Conservation (phyloP, 2,329 filamentous ascomycete species). For the Zymoseptoria crescenta region DNA sequence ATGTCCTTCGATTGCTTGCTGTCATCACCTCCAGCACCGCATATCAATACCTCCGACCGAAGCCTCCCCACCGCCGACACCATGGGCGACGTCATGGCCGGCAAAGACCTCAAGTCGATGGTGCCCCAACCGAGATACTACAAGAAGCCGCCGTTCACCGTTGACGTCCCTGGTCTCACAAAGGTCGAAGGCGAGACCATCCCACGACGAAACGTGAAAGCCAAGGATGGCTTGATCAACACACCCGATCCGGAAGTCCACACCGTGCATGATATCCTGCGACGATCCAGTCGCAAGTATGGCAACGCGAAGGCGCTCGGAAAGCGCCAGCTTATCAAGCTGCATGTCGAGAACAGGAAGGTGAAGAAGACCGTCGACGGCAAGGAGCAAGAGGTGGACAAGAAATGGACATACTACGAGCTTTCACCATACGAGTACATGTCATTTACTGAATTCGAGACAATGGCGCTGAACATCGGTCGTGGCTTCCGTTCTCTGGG, state of each 20-base stretch:
- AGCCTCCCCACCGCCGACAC: conserved; percentile 10
- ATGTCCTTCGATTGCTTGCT: conserved; percentile 16
- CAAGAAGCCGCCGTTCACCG: conserved; percentile 65
- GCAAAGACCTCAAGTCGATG: conserved; percentile 41
- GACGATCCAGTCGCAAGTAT: conserved; percentile 53
- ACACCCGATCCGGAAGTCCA: conserved; percentile 60
- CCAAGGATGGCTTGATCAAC: conserved; percentile 61
- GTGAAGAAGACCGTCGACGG: conserved; percentile 83
- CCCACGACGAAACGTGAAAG: conserved; percentile 64
- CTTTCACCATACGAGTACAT: conserved; percentile 68
- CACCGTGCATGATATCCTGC: conserved; percentile 74
- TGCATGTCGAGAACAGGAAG: conserved; percentile 80
- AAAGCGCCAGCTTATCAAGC: conserved; percentile 63
- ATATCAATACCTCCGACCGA: not conserved
- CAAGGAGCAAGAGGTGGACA: conserved; percentile 69
- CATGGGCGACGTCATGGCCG: conserved; percentile 28
- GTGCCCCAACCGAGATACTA: conserved; percentile 40
- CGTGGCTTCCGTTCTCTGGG: conserved; percentile 69
- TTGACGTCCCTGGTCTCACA: conserved; percentile 61
- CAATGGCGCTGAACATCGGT: conserved; percentile 60
- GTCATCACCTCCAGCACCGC: conserved; percentile 1
- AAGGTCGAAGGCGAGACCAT: conserved; percentile 74
- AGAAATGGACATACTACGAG: conserved; percentile 88
- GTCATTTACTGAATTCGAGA: conserved; percentile 72
- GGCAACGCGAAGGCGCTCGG: conserved; percentile 51